Conservation (phyloP, 192 early-diverging fungal species). For the Coemansia sp. region DNA sequence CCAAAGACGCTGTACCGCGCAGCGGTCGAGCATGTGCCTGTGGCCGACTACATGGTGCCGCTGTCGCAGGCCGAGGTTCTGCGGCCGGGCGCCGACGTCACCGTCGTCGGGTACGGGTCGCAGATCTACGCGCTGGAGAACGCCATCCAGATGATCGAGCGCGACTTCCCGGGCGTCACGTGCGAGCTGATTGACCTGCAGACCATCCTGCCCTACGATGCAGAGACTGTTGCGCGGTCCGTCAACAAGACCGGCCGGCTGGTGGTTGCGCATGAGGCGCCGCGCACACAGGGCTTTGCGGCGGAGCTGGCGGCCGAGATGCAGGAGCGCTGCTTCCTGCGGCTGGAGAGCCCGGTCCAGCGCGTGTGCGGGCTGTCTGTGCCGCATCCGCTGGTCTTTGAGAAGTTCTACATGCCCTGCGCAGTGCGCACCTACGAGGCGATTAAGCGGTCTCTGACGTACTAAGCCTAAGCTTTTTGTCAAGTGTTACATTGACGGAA, state of each 20-base stretch:
- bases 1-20: slow-evolving; percentile 96
- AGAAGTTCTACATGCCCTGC: slow-evolving; percentile 91
- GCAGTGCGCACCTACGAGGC: slow-evolving; percentile 83
- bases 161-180: slow-evolving; percentile 79
- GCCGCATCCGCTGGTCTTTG: slow-evolving; percentile 91
- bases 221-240: slow-evolving; percentile 83
- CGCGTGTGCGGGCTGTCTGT: slow-evolving; percentile 86
- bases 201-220: slow-evolving; percentile 89
- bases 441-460: slow-evolving; percentile 78
- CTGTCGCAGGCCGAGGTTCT: slow-evolving; percentile 90
- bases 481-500: no score
- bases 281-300: slow-evolving; percentile 84
- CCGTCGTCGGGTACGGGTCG: slow-evolving; percentile 88
- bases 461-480: slow-evolving; percentile 32
- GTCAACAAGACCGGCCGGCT: slow-evolving; percentile 93
- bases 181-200: slow-evolving; percentile 93
- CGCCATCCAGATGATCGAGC: slow-evolving; percentile 83
- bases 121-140: slow-evolving; percentile 93
- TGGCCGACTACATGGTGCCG: slow-evolving; percentile 87
- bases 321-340: slow-evolving; percentile 89
- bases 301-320: slow-evolving; percentile 87
- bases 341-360: slow-evolving; percentile 87
- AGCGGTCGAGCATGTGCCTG: slow-evolving; percentile 92
- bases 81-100: slow-evolving; percentile 81
- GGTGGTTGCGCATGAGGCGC: slow-evolving; percentile 92